Evolutionary conservation across 2,329 filamentous ascomycete species (phyloP), one percentile per base, ranked within the genome.

Genomic region (Orbilia javanica): DNA sequence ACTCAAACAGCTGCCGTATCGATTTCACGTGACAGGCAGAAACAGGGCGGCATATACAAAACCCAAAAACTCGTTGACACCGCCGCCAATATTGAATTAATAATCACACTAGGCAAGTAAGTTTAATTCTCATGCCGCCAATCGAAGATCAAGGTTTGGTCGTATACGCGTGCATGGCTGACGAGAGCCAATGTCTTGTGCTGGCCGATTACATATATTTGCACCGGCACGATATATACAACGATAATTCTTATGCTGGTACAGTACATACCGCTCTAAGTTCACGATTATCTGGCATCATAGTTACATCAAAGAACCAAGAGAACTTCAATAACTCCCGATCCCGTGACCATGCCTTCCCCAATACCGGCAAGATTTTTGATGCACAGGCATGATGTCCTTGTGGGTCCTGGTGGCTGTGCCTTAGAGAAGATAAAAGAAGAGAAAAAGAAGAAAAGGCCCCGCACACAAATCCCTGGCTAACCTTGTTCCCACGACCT

Each of bases 181-280:
- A 71, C 67, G 67, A 64, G 44, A 64, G 67, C 67, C 67, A 71
- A 71, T 71, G 44, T 63, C 55, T 60, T 42, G 27, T 8, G n/a
- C 22, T 31, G 31, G 34, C 15, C 3, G 18, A 42, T 42, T n/a
- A 42, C n/a, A 18, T 42, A 7, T 42, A 44, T 18, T 20, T 7
- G n/a, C 42, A 2, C 20, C 4, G 42, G 36, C n/a, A 39, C 36
- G n/a, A 39, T 39, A 15, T 13, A 2, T 39, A 8, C 3, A 15
- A 15, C n/a, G n/a, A n/a, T n/a, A n/a, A n/a, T n/a, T n/a, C n/a
- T n/a, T n/a, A n/a, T n/a, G n/a, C n/a, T n/a, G n/a, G 42, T 44
- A 44, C 42, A 15, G 42, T 44, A 20, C 3, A 44, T 5, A 4
- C n/a, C n/a, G n/a, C n/a, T n/a, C n/a, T n/a, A n/a, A n/a, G n/a